Evolutionary conservation across 2,329 filamentous ascomycete genomes (phyloP).

Genomic region (Aspergillus sp.): DNA sequence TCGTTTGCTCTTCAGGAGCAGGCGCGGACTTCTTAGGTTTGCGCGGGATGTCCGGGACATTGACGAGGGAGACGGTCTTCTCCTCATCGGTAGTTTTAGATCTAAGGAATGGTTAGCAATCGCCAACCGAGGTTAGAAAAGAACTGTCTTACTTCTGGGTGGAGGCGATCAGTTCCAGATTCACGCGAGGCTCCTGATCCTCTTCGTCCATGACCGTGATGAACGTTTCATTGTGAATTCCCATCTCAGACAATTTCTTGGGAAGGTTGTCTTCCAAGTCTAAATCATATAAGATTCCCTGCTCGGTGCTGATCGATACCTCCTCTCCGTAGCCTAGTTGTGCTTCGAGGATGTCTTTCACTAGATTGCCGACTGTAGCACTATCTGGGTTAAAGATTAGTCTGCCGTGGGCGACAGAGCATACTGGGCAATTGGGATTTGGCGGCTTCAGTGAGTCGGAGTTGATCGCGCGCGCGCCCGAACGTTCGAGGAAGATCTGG

Average conservation of each 20-base stretch:
- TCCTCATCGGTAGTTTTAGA: conserved; percentile 33
- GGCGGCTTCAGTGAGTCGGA: conserved; percentile 60
- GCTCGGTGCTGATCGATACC: conserved; percentile 72
- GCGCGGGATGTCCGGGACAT: conserved; percentile 47
- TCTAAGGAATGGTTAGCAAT: conserved; percentile 21
- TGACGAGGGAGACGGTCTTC: conserved; percentile 41
- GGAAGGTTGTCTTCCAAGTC: conserved; percentile 83
- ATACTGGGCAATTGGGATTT: conserved; percentile 80
- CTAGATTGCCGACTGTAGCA: conserved; percentile 76
- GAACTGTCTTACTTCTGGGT: conserved; percentile 28
- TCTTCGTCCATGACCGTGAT: conserved; percentile 82
- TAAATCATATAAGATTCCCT: conserved; percentile 80
- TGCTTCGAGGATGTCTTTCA: conserved; percentile 69
- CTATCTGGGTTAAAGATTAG: conserved; percentile 67
- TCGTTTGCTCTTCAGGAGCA: conserved; percentile 30
- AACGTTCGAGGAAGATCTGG: conserved; percentile 74
- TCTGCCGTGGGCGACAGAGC: conserved; percentile 69
- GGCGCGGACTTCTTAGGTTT: conserved; percentile 42
- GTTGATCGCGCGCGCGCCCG: conserved; percentile 58
- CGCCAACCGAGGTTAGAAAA: background rate
- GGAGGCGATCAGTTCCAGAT: conserved; percentile 65
- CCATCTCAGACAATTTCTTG: conserved; percentile 77
- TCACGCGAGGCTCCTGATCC: conserved; percentile 67
- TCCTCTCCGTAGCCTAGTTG: conserved; percentile 79
- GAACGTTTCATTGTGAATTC: conserved; percentile 71